Percentiles rank a stretch among this genome's conserved stretches.
Evolutionary conservation across 1,284 basidiomycete species (phyloP).

Genomic region (Melampsora americana): DNA sequence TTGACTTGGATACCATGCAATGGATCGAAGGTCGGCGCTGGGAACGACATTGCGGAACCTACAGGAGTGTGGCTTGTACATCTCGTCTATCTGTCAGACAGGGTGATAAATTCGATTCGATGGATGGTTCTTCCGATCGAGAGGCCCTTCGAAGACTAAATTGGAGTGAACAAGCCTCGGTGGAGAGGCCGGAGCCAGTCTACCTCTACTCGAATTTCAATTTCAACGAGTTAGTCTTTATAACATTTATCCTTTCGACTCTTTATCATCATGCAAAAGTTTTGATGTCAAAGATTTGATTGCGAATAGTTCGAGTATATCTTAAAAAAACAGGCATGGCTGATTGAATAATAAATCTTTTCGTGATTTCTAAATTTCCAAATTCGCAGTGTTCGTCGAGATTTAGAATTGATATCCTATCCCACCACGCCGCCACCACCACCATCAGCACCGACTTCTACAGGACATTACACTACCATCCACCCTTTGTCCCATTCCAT

Average conservation of each 20-base stretch:
- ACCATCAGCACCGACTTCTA: slow-evolving; percentile 57
- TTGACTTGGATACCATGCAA: slow-evolving; percentile 66
- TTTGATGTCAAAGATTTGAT: neutral
- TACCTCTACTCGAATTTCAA: slow-evolving; percentile 84
- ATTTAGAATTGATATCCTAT: slow-evolving; percentile 79
- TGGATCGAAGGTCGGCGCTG: slow-evolving; percentile 79
- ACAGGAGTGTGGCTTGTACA: slow-evolving; percentile 68
- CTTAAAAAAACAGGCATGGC: slow-evolving; percentile 8
- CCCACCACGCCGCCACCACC: slow-evolving; percentile 60
- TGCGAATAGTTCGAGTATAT: neutral
- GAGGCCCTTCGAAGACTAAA: slow-evolving; percentile 38
- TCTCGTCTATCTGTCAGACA: slow-evolving; percentile 46
- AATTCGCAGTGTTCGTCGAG: slow-evolving; percentile 74
- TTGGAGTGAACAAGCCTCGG: slow-evolving; percentile 36
- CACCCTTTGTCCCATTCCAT: slow-evolving; percentile 71
- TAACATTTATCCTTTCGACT: neutral
- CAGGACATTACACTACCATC: slow-evolving; percentile 55
- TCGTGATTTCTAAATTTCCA: neutral
- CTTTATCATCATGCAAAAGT: neutral
- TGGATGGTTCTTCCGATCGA: slow-evolving; percentile 25
- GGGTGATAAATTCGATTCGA: slow-evolving; percentile 33
- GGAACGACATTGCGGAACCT: slow-evolving; percentile 84
- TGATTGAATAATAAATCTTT: slow-evolving; percentile 17
- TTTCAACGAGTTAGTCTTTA: slow-evolving; percentile 58
- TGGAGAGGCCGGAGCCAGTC: slow-evolving; percentile 70